Evolutionary conservation across 441 rosid species (phyloP).

Genomic region (Croton setiger): DNA sequence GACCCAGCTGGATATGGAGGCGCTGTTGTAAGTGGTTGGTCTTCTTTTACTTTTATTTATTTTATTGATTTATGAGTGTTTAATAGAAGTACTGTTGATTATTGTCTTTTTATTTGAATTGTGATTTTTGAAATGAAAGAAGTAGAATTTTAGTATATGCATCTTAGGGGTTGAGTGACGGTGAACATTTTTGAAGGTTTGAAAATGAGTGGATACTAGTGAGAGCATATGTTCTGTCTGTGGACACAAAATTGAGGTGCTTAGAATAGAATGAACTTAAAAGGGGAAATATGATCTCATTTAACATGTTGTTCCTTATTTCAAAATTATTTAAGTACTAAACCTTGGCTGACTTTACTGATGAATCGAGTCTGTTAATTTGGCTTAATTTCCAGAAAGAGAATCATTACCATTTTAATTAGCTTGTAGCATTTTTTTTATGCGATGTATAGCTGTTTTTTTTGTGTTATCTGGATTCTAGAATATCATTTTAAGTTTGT

Average conservation of each 20-base stretch:
- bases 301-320: neutral
- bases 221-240: neutral
- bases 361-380: neutral
- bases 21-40: slow-evolving; percentile 37
- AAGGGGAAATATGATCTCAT: neutral
- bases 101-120: neutral
- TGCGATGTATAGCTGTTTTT: too few species aligned
- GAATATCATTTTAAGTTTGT: too few species aligned
- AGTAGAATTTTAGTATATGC: neutral
- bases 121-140: neutral
- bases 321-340: neutral
- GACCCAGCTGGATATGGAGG: slow-evolving; percentile 25
- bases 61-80: neutral
- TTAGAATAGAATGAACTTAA: neutral
- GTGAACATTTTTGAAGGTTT: neutral
- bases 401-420: neutral
- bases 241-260: neutral
- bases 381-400: neutral
- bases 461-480: too few species aligned
- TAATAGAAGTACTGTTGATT: neutral
- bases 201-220: neutral
- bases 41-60: neutral
- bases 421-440: neutral
- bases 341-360: neutral
- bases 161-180: neutral